Evolutionary conservation across 306 rosid species (phyloP), one percentile per base, ranked within the genome.

Genomic region (Dalbergia oliveri): DNA sequence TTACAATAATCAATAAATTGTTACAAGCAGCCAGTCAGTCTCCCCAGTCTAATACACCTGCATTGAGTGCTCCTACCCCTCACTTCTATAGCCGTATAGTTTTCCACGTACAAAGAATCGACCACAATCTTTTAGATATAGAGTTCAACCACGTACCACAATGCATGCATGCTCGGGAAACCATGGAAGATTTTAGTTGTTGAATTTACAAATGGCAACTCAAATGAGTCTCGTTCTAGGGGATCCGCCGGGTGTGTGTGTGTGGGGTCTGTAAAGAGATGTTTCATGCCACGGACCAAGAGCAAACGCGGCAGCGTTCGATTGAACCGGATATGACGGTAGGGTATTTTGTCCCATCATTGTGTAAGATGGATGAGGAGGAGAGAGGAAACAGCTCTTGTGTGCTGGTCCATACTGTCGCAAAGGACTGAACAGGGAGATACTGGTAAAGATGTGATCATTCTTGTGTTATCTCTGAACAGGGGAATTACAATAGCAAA

Each of bases 351-450:
- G 93, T 37, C 91, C 93, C 86, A 79, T 72, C 88, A 78, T 75
- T 14, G 89, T 65, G 73, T 86, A 84, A 67, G 84, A 63, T 13
- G 93, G 87, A 77, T 91, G 97, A 16, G 97, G 97, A 51, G 98
- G 98, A 80, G 98, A 94, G 49, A 88, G 89, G 26, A 88, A 86
- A 77, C 84, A 83, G 85, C 90, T 92, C 80, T 78, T 79, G 76
- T 90, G 87, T 21, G 90, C 85, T 0, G 89, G 88, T 68, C 90
- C 90, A 15, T 78, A 76, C 45, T 90, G 92, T 78, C 97, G 88
- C 66, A 94, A 79, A 6, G 97, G 98, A 85, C 98, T 94, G 98
- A 94, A 72, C 89, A 87, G 35, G 98, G 98, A 41, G 98, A 94
- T 15, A 92, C 98, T 0, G 97, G 98, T 83, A 92, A 83, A 15